Conservation (phyloP, 2,329 filamentous ascomycete species). For the Fusarium bactridioides region DNA sequence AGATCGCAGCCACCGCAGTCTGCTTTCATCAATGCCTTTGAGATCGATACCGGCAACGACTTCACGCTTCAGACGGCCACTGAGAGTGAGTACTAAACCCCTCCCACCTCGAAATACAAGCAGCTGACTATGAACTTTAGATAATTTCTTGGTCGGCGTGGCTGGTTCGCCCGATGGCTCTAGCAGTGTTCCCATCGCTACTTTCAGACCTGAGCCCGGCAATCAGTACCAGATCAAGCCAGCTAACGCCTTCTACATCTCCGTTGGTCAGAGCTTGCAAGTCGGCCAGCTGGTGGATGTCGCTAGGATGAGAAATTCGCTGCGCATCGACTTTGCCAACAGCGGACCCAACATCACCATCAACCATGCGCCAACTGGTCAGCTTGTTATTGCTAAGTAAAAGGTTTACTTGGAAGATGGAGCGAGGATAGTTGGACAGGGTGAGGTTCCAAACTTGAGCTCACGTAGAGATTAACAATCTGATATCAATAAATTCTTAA, state of each 20-base stretch:
- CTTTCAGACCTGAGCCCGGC: not conserved
- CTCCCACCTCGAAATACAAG: accelerated
- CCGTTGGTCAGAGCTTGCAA: not conserved
- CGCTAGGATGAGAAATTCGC: not conserved
- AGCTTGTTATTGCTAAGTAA: not conserved
- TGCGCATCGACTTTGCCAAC: not conserved
- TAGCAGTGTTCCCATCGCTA: not conserved
- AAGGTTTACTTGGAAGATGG: accelerated
- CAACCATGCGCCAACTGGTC: accelerated
- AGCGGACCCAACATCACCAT: not conserved
- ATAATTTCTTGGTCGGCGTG: not conserved
- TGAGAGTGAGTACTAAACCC: not conserved
- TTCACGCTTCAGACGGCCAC: not conserved
- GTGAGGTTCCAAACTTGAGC: accelerated
- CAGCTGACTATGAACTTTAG: not conserved
- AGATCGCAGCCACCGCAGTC: accelerated
- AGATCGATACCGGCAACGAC: not conserved
- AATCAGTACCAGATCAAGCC: not conserved
- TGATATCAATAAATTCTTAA: not conserved
- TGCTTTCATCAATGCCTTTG: not conserved
- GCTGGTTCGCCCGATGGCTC: accelerated
- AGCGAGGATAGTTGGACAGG: not conserved
- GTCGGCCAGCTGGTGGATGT: not conserved
- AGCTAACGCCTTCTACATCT: not conserved
- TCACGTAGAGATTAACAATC: not conserved